Percentiles rank a stretch among this genome's conserved stretches.
phyloP scores from a whole-genome alignment of 345 rosid genomes.

The Durio zibethinus region DNA sequence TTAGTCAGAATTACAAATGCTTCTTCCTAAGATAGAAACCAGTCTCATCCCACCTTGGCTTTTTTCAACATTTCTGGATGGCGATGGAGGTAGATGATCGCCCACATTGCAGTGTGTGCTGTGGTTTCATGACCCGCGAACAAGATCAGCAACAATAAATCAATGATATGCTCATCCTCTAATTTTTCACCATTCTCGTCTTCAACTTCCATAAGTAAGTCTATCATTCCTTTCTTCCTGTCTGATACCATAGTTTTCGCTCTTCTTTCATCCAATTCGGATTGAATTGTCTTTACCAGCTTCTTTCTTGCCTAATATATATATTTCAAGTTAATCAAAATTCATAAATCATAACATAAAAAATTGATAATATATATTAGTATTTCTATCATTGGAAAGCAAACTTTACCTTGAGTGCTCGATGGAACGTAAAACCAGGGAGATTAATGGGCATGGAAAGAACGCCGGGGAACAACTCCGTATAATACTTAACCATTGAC shows the following conservation, averaged over 20 bases:
- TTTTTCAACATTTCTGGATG: slow-evolving; percentile 22
- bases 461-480: slow-evolving; percentile 20
- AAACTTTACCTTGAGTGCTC: slow-evolving; percentile 33
- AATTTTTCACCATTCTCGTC: slow-evolving; percentile 30
- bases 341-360: background rate
- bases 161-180: slow-evolving; percentile 31
- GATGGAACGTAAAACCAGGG: slow-evolving; percentile 42
- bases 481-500: slow-evolving; percentile 6
- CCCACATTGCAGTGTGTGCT: slow-evolving; percentile 29
- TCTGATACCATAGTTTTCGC: background rate
- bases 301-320: slow-evolving; percentile 23
- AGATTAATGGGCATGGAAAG: slow-evolving; percentile 40
- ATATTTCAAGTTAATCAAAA: too few species aligned
- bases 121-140: slow-evolving; percentile 36
- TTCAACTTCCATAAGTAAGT: slow-evolving; percentile 22
- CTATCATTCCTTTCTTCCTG: slow-evolving; percentile 20
- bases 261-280: slow-evolving; percentile 19
- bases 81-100: slow-evolving; percentile 10
- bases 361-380: background rate
- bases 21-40: background rate
- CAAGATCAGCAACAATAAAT: slow-evolving; percentile 22
- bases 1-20: background rate
- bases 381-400: too few species aligned
- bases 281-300: slow-evolving; percentile 21
- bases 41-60: slow-evolving; percentile 27